Percentiles rank a stretch among this genome's conserved stretches.
phyloP scores from a whole-genome alignment of 1,139 yeast genomes.

The Hemisphaericaspora xylanilytica region DNA sequence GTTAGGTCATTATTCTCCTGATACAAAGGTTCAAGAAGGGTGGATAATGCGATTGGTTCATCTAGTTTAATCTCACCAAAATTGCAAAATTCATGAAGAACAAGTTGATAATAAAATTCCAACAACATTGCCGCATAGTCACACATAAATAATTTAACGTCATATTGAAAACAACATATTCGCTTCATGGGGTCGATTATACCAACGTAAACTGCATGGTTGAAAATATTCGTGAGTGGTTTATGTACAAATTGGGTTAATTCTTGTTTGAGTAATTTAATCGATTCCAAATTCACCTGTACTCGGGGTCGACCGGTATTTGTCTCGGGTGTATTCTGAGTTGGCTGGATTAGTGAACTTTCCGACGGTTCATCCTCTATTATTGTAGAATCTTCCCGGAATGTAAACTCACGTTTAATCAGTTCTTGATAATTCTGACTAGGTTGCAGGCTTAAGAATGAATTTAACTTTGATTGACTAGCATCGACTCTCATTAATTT shows the following conservation, averaged over 20 bases:
- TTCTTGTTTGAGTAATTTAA: conserved; percentile 50
- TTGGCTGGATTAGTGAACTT: neutral
- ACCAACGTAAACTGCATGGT: conserved; percentile 76
- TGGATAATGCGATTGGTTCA: conserved; percentile 32
- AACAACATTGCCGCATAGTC: conserved; percentile 72
- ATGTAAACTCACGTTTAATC: conserved; percentile 9
- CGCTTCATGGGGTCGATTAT: conserved; percentile 70
- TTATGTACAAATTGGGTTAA: conserved; percentile 48
- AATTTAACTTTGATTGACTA: conserved; percentile 20
- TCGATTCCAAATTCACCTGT: conserved; percentile 55
- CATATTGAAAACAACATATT: conserved; percentile 79
- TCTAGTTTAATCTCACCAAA: conserved; percentile 63
- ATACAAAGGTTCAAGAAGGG: conserved; percentile 29
- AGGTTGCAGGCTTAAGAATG: conserved; percentile 12
- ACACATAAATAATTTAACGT: conserved; percentile 69
- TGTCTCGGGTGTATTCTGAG: neutral
- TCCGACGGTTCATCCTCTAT: neutral
- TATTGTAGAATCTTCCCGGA: conserved; percentile 4
- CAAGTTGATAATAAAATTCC: conserved; percentile 80
- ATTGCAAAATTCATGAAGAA: conserved; percentile 74
- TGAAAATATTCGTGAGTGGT: conserved; percentile 63
- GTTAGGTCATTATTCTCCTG: conserved; percentile 12
- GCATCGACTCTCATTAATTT: conserved; percentile 76
- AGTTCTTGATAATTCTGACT: conserved; percentile 6
- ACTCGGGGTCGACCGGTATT: conserved; percentile 15